These are phyloP conservation scores for Neopestalotiopsis rosae DNA, from an alignment of 2,329 filamentous ascomycete species.

Conservation along the genomic window DNA sequence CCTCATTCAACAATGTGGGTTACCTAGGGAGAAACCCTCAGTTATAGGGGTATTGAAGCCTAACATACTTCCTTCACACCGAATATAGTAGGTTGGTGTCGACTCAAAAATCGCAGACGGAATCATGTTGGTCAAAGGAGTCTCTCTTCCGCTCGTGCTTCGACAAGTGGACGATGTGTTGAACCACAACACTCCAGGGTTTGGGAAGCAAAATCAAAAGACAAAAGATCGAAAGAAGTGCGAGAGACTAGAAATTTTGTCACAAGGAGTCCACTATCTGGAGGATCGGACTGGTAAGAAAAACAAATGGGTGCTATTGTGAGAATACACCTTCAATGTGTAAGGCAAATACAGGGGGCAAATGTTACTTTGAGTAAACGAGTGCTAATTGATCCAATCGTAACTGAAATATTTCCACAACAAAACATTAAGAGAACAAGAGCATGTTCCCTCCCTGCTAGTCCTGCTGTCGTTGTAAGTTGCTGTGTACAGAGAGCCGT, in stretches of 20 bases:
- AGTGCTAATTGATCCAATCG: neutral
- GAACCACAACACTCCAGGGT: neutral
- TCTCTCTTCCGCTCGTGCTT: neutral
- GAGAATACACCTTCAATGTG: neutral
- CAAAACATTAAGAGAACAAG: too few relatives aligned
- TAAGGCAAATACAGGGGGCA: neutral
- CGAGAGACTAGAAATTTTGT: neutral
- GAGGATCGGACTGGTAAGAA: neutral
- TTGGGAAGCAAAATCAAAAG: neutral
- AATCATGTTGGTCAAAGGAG: neutral
- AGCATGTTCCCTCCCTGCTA: too few relatives aligned
- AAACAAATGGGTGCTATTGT: neutral
- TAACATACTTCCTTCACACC: too few relatives aligned
- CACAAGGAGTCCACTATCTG: neutral
- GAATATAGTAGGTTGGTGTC: too few relatives aligned
- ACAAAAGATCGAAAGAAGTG: too few relatives aligned
- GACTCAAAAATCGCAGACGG: too few relatives aligned
- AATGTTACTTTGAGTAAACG: neutral
- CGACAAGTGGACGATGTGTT: neutral
- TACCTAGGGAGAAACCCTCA: too few relatives aligned
- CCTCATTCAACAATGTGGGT: too few relatives aligned
- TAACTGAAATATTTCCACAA: neutral
- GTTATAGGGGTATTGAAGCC: too few relatives aligned
- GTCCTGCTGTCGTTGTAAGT: too few relatives aligned
- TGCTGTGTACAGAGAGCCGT: neutral